Evolutionary conservation across 352 stramenopile genomes (phyloP).

Genomic region (Pythium apleroticum): DNA sequence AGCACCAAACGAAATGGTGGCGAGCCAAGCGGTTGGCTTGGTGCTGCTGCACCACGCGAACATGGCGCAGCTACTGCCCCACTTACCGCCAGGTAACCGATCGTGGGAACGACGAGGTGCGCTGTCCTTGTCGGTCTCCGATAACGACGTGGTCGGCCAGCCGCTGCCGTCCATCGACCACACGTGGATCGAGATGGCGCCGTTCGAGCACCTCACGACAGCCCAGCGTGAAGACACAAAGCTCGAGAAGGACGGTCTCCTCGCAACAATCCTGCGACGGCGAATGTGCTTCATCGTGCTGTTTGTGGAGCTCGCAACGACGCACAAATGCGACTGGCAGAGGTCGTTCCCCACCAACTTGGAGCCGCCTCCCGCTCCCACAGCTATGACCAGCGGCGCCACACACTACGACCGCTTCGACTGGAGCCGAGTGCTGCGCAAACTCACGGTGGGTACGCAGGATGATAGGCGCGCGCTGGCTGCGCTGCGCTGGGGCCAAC

Average conservation of each 20-base stretch:
- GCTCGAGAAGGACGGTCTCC: neutral
- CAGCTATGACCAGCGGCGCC: neutral
- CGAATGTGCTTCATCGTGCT: conserved; percentile 4
- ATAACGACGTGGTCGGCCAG: conserved; percentile 1
- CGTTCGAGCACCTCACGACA: conserved; percentile 14
- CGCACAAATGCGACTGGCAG: conserved; percentile 9
- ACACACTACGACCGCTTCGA: neutral
- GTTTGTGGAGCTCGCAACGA: conserved; percentile 11
- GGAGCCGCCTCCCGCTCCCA: neutral
- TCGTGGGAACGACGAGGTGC: too few species aligned
- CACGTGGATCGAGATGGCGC: conserved; percentile 17
- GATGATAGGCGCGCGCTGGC: conserved; percentile 1
- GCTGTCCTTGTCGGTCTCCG: conserved; percentile 10
- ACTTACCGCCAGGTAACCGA: neutral
- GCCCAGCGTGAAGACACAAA: conserved; percentile 1
- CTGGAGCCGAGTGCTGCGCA: conserved; percentile 6
- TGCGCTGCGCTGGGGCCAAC: conserved; percentile 20
- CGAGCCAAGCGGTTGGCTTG: neutral
- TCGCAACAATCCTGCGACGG: neutral
- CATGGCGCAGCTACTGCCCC: neutral
- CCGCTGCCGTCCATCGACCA: conserved; percentile 2
- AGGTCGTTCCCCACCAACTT: neutral
- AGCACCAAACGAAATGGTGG: too few species aligned
- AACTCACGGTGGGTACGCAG: conserved; percentile 6
- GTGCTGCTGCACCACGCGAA: neutral